Conservation (phyloP, 2,329 filamentous ascomycete genomes). For the Pseudofabraea citricarpa region DNA sequence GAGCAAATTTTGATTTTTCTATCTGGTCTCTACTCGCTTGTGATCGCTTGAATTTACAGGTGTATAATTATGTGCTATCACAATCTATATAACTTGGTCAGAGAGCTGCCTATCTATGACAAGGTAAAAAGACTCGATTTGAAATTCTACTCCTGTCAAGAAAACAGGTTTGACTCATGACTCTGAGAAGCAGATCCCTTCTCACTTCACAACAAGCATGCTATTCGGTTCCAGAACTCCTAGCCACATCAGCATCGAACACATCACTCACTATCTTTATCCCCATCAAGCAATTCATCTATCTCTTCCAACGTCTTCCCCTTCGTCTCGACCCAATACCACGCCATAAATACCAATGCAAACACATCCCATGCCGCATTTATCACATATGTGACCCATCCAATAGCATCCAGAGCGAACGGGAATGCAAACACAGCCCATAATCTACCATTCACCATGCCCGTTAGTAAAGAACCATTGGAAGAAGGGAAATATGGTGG, state of each 20-base stretch:
- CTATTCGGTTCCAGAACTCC: no score
- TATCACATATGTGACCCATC: conserved; percentile 14
- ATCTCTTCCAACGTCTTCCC: conserved; percentile 34
- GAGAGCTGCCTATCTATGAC: background rate
- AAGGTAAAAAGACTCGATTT: no score
- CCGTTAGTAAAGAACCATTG: conserved; percentile 22
- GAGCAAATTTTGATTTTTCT: no score
- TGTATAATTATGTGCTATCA: no score
- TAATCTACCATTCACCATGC: conserved; percentile 29
- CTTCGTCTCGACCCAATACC: conserved; percentile 34
- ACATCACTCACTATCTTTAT: conserved; percentile 23
- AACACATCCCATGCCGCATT: conserved; percentile 22
- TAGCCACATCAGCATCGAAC: conserved; percentile 2
- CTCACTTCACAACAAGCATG: no score
- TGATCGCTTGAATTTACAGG: no score
- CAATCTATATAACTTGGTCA: background rate
- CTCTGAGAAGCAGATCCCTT: no score
- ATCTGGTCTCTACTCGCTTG: no score
- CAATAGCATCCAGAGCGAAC: conserved; percentile 30
- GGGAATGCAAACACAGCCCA: conserved; percentile 36
- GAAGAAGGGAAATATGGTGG: no score
- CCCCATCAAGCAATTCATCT: conserved; percentile 29
- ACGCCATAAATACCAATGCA: conserved; percentile 38
- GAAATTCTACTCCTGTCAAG: no score
- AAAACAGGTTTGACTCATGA: no score